A percentile compares a stretch with the other conserved stretches of the same genome.
These are phyloP conservation scores for Tuber borchii DNA, from an alignment of 495 filamentous ascomycete species.

Conservation along the genomic window DNA sequence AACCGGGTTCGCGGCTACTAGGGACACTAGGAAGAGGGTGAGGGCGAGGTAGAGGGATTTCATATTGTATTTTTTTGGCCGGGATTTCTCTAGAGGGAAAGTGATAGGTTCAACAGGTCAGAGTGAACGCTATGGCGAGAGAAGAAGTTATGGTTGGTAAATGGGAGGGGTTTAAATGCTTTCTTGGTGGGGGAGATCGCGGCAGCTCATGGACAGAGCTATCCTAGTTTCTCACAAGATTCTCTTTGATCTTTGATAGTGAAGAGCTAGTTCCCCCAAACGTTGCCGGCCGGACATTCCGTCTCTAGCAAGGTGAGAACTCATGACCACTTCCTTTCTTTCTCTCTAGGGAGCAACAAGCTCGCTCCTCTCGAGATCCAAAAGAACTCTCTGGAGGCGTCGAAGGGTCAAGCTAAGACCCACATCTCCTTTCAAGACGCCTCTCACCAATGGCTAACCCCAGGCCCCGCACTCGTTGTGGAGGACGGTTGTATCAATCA, in stretches of 20 bases:
- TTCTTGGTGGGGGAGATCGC: neutral
- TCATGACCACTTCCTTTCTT: neutral
- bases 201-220: neutral
- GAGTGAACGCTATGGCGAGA: neutral
- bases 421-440: neutral
- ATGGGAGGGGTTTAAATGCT: neutral
- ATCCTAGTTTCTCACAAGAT: neutral
- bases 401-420: neutral
- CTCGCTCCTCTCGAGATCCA: neutral
- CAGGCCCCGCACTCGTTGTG: neutral
- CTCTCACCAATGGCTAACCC: neutral
- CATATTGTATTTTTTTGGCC: neutral
- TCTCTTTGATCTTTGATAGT: neutral
- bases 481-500: neutral
- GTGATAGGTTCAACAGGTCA: neutral
- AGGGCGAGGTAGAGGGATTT: slow-evolving; percentile 6
- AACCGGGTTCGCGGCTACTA: slow-evolving; percentile 14
- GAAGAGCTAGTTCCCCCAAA: neutral
- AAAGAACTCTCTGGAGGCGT: neutral
- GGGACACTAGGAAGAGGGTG: slow-evolving; percentile 14
- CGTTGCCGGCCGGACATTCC: neutral
- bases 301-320: neutral
- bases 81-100: neutral
- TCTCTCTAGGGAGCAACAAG: neutral
- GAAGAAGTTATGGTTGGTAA: neutral